Percentiles rank a stretch among this genome's conserved stretches.
phyloP scores from a whole-genome alignment of 768 basidiomycete genomes.

The Gymnopilus dilepis region DNA sequence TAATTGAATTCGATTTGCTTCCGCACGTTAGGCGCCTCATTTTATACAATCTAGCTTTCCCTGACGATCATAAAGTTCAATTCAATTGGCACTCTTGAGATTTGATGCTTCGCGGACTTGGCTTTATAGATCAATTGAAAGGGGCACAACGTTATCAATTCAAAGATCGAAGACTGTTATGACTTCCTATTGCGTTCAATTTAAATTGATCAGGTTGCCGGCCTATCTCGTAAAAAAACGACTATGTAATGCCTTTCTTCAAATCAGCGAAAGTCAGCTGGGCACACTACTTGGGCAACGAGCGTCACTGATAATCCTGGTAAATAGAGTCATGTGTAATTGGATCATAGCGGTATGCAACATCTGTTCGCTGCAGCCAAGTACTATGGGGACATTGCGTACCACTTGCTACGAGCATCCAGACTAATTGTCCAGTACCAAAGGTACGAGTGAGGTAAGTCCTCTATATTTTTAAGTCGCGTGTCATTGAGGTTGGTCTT shows the following conservation, averaged over 20 bases:
- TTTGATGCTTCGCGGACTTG: constrained; percentile 22
- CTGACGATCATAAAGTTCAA: constrained; percentile 8
- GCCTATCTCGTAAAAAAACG: constrained; percentile 13
- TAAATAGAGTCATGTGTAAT: too few species aligned
- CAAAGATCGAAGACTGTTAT: constrained; percentile 19
- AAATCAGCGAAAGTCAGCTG: too few species aligned
- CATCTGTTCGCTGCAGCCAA: too few species aligned
- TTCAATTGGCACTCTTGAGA: constrained; percentile 8
- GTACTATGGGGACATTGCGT: too few species aligned
- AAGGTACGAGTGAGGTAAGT: too few species aligned
- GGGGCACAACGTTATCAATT: constrained; percentile 21
- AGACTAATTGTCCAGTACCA: too few species aligned
- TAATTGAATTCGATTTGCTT: constrained; percentile 7
- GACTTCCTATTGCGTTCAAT: constrained; percentile 25
- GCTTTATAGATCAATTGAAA: constrained; percentile 22
- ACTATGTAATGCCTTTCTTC: not conserved
- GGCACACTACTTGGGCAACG: too few species aligned
- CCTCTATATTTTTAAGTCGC: not conserved
- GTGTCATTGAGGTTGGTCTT: not conserved
- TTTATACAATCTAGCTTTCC: constrained; percentile 10
- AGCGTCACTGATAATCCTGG: too few species aligned
- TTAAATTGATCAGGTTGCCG: constrained; percentile 31
- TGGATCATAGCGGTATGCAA: too few species aligned
- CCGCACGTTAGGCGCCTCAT: constrained; percentile 6
- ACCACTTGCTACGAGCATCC: too few species aligned